Base-by-base conservation (phyloP, 768 basidiomycete genomes). In the Auricularia cornea region DNA sequence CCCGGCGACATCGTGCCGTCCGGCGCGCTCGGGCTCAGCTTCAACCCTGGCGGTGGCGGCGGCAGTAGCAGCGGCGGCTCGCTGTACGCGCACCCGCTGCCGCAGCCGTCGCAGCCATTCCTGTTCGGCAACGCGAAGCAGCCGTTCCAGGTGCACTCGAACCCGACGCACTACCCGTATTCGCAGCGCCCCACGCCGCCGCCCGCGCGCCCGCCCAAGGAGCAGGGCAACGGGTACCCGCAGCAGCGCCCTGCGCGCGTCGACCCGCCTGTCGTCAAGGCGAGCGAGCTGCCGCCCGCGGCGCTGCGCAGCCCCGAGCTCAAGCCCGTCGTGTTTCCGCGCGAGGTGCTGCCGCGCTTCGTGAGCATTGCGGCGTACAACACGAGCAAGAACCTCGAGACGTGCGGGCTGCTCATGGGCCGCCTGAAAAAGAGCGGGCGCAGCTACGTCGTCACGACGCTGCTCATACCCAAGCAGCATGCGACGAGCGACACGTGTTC, bases 401-500 rank as follows among this genome's bases (percentile, higher is more conserved):
- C 94, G 1, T 94, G 93, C 72, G 94, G 92, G 38, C 69, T 96
- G 61, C 73, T 97, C 51, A 74, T 95, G 6, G 94, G 93, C n/a
- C 86, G 80, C 72, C 77, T 79, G 60, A 77, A 78, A 63, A 72
- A 76, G 62, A n/a, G 28, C 3, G 84, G 83, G 31, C 79, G 78
- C 69, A 84, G 82, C 72, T 92, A 76, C 68, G 73, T 83, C 2
- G 90, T 94, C n/a, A 87, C 90, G 62, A 89, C 88, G 59, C 72
- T 96, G 70, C 74, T 96, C 70, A 87, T 96, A 20, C 94, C 94
- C n/a, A 89, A 84, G 73, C 94, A 96, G 70, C 87, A 85, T 63
- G 87, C 90, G 64, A 92, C 92, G 66, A 85, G 87, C 63, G 92
- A 96, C 76, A 92, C 92, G n/a, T 96, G 94, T 73, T 86, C 87